Evolutionary conservation across 164 flowering plant species (phyloP).

Genomic region (Santalum album): DNA sequence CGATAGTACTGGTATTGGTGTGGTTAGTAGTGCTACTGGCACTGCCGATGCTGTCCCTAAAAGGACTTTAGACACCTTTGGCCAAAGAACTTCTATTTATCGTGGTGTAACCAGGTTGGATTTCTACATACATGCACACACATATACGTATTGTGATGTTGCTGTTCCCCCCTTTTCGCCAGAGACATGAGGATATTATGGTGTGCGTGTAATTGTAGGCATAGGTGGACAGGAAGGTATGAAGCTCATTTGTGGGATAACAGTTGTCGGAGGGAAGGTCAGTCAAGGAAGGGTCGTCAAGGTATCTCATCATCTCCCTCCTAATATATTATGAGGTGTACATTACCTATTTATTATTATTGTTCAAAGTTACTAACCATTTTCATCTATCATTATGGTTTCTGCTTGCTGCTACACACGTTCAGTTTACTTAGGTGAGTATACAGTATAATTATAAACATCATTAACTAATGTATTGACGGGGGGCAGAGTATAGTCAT

Average conservation of each 20-base stretch:
- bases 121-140: not conserved
- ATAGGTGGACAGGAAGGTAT: slow-evolving; percentile 95
- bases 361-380: not conserved
- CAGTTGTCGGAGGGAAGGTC: slow-evolving; percentile 92
- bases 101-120: slow-evolving; percentile 86
- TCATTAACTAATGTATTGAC: no score
- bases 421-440: slow-evolving; percentile 79
- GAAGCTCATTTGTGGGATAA: slow-evolving; percentile 99
- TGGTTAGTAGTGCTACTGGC: slow-evolving; percentile 2
- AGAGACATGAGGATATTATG: no score
- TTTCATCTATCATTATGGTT: no score
- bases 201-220: slow-evolving; percentile 35
- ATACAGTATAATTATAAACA: no score
- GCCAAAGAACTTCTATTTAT: slow-evolving; percentile 90
- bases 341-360: not conserved
- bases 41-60: slow-evolving; percentile 47
- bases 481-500: no score
- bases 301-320: no score
- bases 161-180: no score
- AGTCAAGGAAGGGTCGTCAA: slow-evolving; percentile 92
- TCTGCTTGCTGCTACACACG: not conserved
- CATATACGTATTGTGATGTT: not conserved
- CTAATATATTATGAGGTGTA: no score
- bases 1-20: not conserved
- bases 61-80: slow-evolving; percentile 70